Conservation (phyloP, 192 early-diverging fungal species). For the Chytriomyces confervae region DNA sequence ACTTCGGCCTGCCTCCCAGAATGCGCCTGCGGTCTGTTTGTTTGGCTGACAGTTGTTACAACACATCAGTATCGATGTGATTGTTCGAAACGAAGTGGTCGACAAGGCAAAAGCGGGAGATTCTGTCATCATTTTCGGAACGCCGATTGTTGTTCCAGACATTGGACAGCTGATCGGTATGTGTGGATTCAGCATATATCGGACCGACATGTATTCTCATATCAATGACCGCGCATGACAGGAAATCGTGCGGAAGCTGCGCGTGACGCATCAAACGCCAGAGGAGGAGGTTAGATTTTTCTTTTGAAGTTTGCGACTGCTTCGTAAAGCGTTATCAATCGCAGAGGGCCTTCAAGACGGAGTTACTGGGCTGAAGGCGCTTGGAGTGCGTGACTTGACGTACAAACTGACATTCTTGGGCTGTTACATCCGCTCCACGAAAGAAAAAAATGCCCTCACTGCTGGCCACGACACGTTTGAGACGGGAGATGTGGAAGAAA, state of each 20-base stretch:
- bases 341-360: constrained; percentile 77
- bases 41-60: too few species aligned
- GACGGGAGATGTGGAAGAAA: constrained; percentile 64
- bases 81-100: constrained; percentile 90
- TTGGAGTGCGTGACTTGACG: constrained; percentile 92
- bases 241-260: constrained; percentile 62
- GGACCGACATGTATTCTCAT: neutral
- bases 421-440: constrained; percentile 74
- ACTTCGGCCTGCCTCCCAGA: neutral
- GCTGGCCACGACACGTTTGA: constrained; percentile 68
- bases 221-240: constrained; percentile 12
- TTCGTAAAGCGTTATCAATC: neutral
- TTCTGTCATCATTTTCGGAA: constrained; percentile 85
- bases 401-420: constrained; percentile 92
- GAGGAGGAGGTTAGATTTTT: constrained; percentile 35
- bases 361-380: constrained; percentile 80
- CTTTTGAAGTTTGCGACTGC: neutral
- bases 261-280: constrained; percentile 50
- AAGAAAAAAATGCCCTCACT: constrained; percentile 48
- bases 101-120: constrained; percentile 97
- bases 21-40: neutral
- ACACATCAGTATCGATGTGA: constrained; percentile 79
- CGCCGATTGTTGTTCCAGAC: constrained; percentile 91
- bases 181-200: neutral
- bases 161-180: constrained; percentile 76